phyloP scores from a whole-genome alignment of 2,329 filamentous ascomycete genomes.

The Rachicladosporium sp. region DNA sequence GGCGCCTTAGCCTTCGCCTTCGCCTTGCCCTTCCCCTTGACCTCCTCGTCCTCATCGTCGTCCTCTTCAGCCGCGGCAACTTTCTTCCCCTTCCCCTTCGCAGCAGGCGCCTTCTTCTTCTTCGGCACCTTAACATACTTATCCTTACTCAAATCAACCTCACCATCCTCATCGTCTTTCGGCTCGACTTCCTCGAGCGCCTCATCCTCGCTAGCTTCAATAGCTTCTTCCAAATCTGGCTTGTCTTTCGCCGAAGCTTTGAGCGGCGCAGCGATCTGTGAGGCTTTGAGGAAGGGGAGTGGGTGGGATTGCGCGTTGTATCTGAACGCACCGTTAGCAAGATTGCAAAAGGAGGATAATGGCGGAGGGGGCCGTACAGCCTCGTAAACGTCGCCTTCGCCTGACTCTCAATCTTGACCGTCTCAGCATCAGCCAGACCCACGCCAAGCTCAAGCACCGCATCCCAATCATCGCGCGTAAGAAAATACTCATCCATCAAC shows the following conservation, averaged over 20 bases:
- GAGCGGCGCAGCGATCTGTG: slow-evolving; percentile 60
- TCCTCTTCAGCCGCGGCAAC: slow-evolving; percentile 68
- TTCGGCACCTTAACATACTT: slow-evolving; percentile 94
- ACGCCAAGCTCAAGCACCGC: slow-evolving; percentile 83
- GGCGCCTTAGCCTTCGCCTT: background rate
- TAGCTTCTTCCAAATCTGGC: slow-evolving; percentile 89
- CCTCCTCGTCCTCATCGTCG: slow-evolving; percentile 30
- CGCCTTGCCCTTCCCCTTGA: slow-evolving; percentile 31
- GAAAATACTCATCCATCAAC: slow-evolving; percentile 92
- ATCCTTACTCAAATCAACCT: slow-evolving; percentile 79
- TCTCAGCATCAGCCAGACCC: slow-evolving; percentile 65
- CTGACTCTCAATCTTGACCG: slow-evolving; percentile 67
- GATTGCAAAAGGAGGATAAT: background rate
- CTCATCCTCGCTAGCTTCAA: slow-evolving; percentile 77
- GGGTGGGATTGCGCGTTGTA: slow-evolving; percentile 83
- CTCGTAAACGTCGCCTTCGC: slow-evolving; percentile 85
- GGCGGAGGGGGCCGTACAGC: slow-evolving; percentile 63
- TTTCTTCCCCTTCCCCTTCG: slow-evolving; percentile 37
- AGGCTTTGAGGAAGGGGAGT: slow-evolving; percentile 91
- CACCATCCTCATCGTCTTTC: slow-evolving; percentile 50
- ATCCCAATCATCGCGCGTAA: slow-evolving; percentile 92
- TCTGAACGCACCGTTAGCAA: slow-evolving; percentile 24
- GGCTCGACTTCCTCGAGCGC: slow-evolving; percentile 20
- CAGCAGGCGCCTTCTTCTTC: slow-evolving; percentile 42
- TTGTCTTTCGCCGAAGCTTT: slow-evolving; percentile 58